Evolutionary conservation across 768 basidiomycete species (phyloP), one percentile per base, ranked within the genome.

Genomic region (Lentinula detonsa): DNA sequence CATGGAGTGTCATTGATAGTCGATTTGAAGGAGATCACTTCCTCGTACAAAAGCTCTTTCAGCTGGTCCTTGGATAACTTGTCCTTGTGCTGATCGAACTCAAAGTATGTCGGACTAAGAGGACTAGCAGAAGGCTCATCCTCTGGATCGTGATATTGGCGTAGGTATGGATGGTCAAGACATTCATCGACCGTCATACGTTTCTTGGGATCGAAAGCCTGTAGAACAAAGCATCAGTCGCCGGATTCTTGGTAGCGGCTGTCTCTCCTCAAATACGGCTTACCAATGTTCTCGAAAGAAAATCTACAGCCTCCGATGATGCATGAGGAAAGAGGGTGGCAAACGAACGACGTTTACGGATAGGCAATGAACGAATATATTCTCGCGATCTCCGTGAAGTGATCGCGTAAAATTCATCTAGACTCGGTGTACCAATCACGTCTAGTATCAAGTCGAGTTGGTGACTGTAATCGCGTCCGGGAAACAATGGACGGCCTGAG

Each of bases 391-490:
- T 80, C 52, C 86, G 81, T 5, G 89, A 90, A 2, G 90, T 93
- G 72, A 95, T 95, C 40, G 90, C 85, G 73, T 94, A 90, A 72
- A 93, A 95, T 69, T 95, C 94, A 63, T 95, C 93, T 51, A 95
- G 78, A 40, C 87, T 89, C 1, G 93, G 93, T 1, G 93, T 96
- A 75, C 90, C 93, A 65, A 95, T 88, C 43, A 94, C 85, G 70
- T 95, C 92, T 61, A 95, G 82, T 69, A 95, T 94, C 58, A 95
- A 79, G 59, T 89, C 85, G 23, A 96, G 84, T 67, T 95, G 94
- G 71, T 95, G 90, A 66, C 90, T 86, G 72, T 91, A 92, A 78
- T 87, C 83, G 49, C 91, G 85, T 1, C 93, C 93, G 0, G 92
- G 93, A 81, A 96, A 95, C 50, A 96, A 78, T 1, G 93, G 90